Evolutionary conservation across 306 rosid genomes (phyloP).

Genomic region (Carpinus fangiana): DNA sequence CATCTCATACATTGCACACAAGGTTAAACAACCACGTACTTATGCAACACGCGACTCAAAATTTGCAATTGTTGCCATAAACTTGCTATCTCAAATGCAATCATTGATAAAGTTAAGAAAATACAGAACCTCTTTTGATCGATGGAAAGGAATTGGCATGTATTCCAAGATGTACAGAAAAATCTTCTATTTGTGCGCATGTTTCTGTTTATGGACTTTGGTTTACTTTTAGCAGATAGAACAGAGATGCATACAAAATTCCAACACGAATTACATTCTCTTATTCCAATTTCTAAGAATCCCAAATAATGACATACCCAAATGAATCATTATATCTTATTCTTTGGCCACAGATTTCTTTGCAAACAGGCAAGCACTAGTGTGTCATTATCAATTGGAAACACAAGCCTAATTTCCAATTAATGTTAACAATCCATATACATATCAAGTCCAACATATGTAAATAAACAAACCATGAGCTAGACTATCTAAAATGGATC

Average conservation of each 20-base stretch:
- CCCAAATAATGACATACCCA: neutral
- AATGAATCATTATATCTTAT: neutral
- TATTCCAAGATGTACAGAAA: neutral
- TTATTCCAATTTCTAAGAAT: neutral
- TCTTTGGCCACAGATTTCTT: slow-evolving; percentile 14
- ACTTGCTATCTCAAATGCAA: neutral
- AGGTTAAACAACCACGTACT: neutral
- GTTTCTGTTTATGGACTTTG: neutral
- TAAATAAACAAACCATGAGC: neutral
- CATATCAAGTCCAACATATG: neutral
- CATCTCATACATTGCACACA: slow-evolving; percentile 1
- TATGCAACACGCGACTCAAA: neutral
- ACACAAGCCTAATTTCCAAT: slow-evolving; percentile 3
- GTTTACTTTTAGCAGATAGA: neutral
- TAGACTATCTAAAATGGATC: slow-evolving; percentile 22
- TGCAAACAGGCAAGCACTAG: slow-evolving; percentile 1
- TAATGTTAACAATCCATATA: neutral
- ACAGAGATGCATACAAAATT: neutral
- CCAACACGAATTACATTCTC: neutral
- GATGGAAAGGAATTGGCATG: neutral
- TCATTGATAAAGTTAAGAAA: neutral
- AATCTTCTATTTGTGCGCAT: neutral
- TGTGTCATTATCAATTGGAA: slow-evolving; percentile 1
- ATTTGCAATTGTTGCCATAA: neutral
- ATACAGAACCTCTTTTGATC: neutral